Evolutionary conservation across 1,139 yeast genomes (phyloP).

Genomic region (Nadsonia commutata): DNA sequence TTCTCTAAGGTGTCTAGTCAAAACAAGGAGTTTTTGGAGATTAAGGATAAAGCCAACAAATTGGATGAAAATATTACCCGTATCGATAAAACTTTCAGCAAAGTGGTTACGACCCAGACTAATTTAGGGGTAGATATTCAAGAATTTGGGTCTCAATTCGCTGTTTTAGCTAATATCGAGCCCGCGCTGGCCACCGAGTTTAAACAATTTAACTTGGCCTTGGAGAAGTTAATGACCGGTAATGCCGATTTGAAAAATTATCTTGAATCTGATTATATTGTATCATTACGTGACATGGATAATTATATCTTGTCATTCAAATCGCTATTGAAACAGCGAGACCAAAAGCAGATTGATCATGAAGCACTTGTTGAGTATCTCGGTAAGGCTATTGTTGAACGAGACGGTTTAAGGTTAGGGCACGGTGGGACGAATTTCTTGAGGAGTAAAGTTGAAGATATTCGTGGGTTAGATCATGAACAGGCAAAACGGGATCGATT

Average conservation of each 20-base stretch:
- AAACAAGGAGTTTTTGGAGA: slow-evolving; percentile 68
- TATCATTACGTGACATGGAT: slow-evolving; percentile 73
- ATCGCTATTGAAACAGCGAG: slow-evolving; percentile 65
- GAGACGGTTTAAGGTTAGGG: slow-evolving; percentile 45
- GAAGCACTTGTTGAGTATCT: slow-evolving; percentile 76
- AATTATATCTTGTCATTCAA: slow-evolving; percentile 71
- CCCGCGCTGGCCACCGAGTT: slow-evolving; percentile 35
- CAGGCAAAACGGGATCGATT: slow-evolving; percentile 38
- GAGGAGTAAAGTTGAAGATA: slow-evolving; percentile 40
- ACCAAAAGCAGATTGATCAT: slow-evolving; percentile 79
- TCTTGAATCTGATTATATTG: slow-evolving; percentile 69
- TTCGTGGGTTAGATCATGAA: slow-evolving; percentile 47
- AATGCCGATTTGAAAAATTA: slow-evolving; percentile 39
- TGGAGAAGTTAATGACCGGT: slow-evolving; percentile 34
- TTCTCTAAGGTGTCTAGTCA: slow-evolving; percentile 68
- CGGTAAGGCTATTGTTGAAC: slow-evolving; percentile 53
- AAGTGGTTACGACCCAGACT: slow-evolving; percentile 57
- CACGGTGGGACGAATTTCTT: slow-evolving; percentile 37
- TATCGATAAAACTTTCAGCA: slow-evolving; percentile 63
- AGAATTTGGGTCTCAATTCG: slow-evolving; percentile 55
- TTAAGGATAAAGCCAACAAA: slow-evolving; percentile 68
- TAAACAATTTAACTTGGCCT: slow-evolving; percentile 37
- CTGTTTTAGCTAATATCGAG: slow-evolving; percentile 48
- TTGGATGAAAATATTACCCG: slow-evolving; percentile 68
- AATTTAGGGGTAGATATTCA: slow-evolving; percentile 62